These are phyloP conservation scores for Triticum dicoccoides DNA, from an alignment of 176 grass and related monocot genomes.

Conservation along the genomic window DNA sequence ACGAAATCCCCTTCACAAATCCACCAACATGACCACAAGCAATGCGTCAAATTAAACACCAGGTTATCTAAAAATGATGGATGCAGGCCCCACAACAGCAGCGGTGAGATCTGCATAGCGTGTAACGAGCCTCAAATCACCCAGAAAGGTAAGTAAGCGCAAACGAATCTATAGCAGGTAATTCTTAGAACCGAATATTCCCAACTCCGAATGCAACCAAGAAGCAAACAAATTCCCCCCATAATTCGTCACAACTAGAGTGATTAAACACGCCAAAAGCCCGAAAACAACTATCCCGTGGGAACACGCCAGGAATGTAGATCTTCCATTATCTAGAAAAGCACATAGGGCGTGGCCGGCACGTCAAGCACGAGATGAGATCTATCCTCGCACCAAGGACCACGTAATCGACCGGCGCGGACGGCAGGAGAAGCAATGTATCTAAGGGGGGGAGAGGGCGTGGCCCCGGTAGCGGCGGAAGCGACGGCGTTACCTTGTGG, in stretches of 20 bases:
- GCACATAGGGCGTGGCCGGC: background rate
- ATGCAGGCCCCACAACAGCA: background rate
- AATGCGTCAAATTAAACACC: background rate
- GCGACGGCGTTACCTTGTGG: slow-evolving; percentile 55
- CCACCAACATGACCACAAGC: background rate
- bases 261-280: background rate
- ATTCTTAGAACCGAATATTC: background rate
- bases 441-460: background rate
- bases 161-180: background rate
- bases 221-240: background rate
- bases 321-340: background rate
- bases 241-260: background rate
- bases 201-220: background rate
- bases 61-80: background rate
- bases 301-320: background rate
- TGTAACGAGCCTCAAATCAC: background rate
- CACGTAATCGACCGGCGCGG: background rate
- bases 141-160: background rate
- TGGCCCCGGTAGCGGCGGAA: background rate
- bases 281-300: background rate
- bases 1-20: background rate
- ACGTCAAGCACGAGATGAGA: background rate
- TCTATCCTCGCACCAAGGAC: background rate
- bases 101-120: background rate
- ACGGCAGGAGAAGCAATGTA: background rate